Base-by-base conservation (phyloP, 805 yeast genomes). In the Suhomyces kilbournensis region DNA sequence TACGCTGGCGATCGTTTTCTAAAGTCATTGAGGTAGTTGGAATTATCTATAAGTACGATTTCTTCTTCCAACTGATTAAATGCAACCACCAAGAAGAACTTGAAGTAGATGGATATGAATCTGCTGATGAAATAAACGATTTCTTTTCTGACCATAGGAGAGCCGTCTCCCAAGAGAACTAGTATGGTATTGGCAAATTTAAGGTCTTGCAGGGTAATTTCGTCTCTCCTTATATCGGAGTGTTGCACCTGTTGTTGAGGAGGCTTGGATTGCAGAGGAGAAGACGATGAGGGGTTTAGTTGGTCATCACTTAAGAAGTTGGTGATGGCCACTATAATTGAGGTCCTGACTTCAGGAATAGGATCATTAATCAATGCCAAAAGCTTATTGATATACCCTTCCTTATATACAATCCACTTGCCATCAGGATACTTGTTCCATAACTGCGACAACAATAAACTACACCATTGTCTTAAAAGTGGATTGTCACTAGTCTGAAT, bases 271-370 rank as follows among this genome's bases (percentile, higher is more conserved):
- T 57, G 65, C 34, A 58, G 56, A 17, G 53, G 60, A 30, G 54
- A 57, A 19, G 50, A 47, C 3, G 57, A 39, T 23, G 45, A 45
- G 14, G 74, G 81, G 22, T 8, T 38, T 5, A 38, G 23, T 38
- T 38, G 42, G 1, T 71, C 68, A 32, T 76, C 82, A 3, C 85
- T 82, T 34, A 88, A 68, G 62, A 85, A 90, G 38, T 84, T 81
- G 3, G 90, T 82, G 47, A 93, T 71, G 0, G 96, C 88, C 32
- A 84, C 72, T 10, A 94, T 71, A 3, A 90, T 82, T 0, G 97
- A 89, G 0, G 97, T 87, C 51, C 98, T 76, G 1, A 94, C 96
- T 67, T 94, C 99, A 0, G 98, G 97, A 46, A 93, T 90, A 0
- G 97, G 97, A 64, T 94, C 98, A 56, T 80, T 81, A 15, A 91